phyloP scores from a whole-genome alignment of 208 protist species.

The Wallacemonas sp. region DNA sequence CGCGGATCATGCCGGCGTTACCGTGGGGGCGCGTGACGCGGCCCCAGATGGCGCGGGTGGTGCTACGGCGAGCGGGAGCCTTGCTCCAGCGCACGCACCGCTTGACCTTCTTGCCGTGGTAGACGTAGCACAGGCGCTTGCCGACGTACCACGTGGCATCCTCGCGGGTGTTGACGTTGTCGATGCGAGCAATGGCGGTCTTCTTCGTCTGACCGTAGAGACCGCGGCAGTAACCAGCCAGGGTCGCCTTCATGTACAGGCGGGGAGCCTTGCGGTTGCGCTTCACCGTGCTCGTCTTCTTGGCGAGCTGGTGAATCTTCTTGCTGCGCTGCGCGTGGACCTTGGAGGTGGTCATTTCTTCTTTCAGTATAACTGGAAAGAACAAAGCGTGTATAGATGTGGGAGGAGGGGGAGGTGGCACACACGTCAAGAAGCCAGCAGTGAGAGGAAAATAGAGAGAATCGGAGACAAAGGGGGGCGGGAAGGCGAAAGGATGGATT shows the following conservation, averaged over 20 bases:
- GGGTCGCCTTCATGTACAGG: constrained; percentile 92
- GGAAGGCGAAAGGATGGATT: constrained; percentile 13
- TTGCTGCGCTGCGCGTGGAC: constrained; percentile 87
- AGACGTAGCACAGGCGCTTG: constrained; percentile 98
- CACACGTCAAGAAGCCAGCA: constrained; percentile 11
- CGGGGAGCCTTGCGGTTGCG: constrained; percentile 86
- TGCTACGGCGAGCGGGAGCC: constrained; percentile 88
- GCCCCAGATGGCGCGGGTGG: constrained; percentile 97
- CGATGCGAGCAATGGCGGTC: constrained; percentile 95
- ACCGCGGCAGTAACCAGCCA: constrained; percentile 90
- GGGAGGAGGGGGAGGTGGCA: neutral
- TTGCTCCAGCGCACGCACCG: constrained; percentile 91
- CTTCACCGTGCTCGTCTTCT: constrained; percentile 85
- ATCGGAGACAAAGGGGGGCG: constrained; percentile 3
- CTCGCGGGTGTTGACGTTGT: constrained; percentile 96
- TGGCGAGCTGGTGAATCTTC: constrained; percentile 88
- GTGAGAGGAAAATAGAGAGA: constrained; percentile 9
- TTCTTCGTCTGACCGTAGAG: constrained; percentile 95
- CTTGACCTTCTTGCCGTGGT: constrained; percentile 96
- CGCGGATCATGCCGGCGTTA: constrained; percentile 96
- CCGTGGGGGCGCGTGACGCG: constrained; percentile 97
- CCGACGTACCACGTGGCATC: constrained; percentile 98
- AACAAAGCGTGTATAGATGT: neutral
- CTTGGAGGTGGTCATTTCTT: constrained; percentile 64
- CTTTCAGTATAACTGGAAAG: neutral